Percentiles rank a stretch among this genome's conserved stretches.
These are phyloP conservation scores for Giardia duodenalis DNA, from an alignment of 208 protist genomes.

Conservation along the genomic window DNA sequence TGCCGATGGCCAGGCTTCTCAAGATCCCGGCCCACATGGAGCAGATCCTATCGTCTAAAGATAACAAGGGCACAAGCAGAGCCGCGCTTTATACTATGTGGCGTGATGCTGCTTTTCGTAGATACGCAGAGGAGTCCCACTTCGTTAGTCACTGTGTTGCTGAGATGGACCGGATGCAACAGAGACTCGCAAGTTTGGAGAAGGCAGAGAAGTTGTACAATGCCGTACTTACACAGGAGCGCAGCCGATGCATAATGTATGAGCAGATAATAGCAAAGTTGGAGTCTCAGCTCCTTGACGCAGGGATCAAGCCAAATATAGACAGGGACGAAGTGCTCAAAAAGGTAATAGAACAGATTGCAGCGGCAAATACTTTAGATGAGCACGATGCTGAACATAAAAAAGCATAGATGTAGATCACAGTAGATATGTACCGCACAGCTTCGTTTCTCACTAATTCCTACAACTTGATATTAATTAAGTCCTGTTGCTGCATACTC, in stretches of 20 bases:
- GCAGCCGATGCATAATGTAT: conserved; percentile 28
- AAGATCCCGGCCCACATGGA: neutral
- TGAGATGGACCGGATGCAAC: neutral
- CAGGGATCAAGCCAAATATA: conserved; percentile 5
- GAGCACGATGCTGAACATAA: too few species aligned
- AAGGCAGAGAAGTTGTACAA: neutral
- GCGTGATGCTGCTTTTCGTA: neutral
- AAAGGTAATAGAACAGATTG: conserved; percentile 9
- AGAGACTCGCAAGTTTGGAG: neutral
- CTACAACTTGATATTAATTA: too few species aligned
- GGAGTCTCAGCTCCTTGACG: conserved; percentile 1
- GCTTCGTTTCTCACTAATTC: too few species aligned
- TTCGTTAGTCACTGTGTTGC: neutral
- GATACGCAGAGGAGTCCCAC: neutral
- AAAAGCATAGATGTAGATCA: too few species aligned
- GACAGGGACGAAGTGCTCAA: conserved; percentile 18
- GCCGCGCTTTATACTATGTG: neutral
- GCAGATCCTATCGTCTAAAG: too few species aligned
- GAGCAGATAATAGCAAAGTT: neutral
- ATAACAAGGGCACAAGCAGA: neutral
- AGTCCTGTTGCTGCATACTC: too few species aligned
- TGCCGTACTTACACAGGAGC: neutral
- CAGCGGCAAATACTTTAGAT: neutral
- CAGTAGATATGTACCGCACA: too few species aligned
- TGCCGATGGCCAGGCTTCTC: neutral